Evolutionary conservation across 1,139 yeast genomes (phyloP), one percentile per base, ranked within the genome.

Genomic region (Geotrichum bryndzae): DNA sequence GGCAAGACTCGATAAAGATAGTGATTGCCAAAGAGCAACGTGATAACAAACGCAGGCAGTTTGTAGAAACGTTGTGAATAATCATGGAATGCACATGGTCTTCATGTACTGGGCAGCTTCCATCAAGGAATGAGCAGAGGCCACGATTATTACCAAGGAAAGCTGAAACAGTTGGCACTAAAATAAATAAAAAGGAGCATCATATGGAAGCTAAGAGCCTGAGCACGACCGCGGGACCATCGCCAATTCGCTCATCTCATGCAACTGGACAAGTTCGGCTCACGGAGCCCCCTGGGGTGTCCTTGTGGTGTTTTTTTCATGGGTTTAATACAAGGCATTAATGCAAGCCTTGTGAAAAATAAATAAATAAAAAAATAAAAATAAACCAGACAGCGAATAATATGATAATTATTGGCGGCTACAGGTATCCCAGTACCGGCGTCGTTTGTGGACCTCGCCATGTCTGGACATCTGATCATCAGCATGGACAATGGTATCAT

Each of bases 361-460:
- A 35, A 11, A 13, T 11, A 13, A 35, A 35, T 10, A 35, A 13
- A 35, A 35, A 35, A 35, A 35, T 35, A 6, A 35, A 31, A 31
- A 31, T 31, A 31, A 31, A 31, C 13, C 8, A 10, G n/a, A n/a
- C 41, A 35, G 41, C n/a, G 15, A 35, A 11, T 35, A 35, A 35
- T 35, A 35, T 15, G n/a, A 35, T 15, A 13, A 5, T 35, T n/a
- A 6, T 5, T 15, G n/a, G 41, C 41, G 13, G 41, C 41, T n/a
- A 46, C 53, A 46, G 50, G 46, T 52, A 55, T 33, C 31, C 53
- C 7, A 52, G 53, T 7, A 52, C 57, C 57, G 27, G 46, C 18
- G 53, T 55, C 53, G 52, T 48, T 29, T 51, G 46, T 31, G 46
- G 46, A 23, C 52, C 22, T 41, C 48, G 48, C 22, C 22, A 41